Conservation (phyloP, 148 eudicot species). For the Camellia japonica region DNA sequence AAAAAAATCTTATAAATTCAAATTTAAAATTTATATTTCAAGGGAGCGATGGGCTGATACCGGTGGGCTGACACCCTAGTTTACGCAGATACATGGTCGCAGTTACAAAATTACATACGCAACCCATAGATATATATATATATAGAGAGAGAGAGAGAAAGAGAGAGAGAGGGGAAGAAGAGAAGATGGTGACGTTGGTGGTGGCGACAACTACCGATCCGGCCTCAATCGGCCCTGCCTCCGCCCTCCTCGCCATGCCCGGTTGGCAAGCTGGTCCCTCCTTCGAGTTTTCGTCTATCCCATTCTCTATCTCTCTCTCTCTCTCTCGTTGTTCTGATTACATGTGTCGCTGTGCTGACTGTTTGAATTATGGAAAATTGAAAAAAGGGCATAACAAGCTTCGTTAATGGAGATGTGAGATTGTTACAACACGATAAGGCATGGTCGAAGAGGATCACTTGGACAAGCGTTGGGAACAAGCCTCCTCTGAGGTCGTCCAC, state of each 20-base stretch:
- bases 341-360: too few species aligned
- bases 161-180: too few species aligned
- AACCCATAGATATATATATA: too few species aligned
- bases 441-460: constrained; percentile 51
- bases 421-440: constrained; percentile 50
- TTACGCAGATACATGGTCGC: too few species aligned
- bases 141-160: background rate
- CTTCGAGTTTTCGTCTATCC: constrained; percentile 33
- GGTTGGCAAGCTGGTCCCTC: constrained; percentile 55
- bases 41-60: too few species aligned
- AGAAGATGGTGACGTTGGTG: constrained; percentile 50
- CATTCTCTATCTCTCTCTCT: background rate
- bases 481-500: too few species aligned
- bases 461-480: constrained; percentile 55
- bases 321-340: too few species aligned
- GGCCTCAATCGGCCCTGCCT: constrained; percentile 57
- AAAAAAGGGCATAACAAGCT: constrained; percentile 44
- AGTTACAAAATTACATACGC: too few species aligned
- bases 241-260: constrained; percentile 63
- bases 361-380: background rate
- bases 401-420: constrained; percentile 40
- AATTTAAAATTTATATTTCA: too few species aligned
- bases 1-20: too few species aligned
- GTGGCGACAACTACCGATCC: constrained; percentile 69
- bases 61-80: too few species aligned